A percentile compares a stretch with the other conserved stretches of the same genome.
phyloP scores from a whole-genome alignment of 331 rosid species.

The Quercus phellos region DNA sequence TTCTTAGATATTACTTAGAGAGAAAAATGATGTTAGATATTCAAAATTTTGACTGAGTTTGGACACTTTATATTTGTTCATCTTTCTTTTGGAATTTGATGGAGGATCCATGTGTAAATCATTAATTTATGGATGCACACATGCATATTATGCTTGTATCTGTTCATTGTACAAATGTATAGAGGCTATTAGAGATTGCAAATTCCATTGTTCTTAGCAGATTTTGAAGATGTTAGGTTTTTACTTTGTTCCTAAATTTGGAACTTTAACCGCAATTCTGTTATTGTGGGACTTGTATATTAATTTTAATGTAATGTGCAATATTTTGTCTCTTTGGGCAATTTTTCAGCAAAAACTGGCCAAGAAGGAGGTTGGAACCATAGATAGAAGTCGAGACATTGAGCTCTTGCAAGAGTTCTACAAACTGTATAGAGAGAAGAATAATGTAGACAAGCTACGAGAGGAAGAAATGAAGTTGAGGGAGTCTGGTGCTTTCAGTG shows the following conservation, averaged over 20 bases:
- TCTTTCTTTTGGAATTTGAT: neutral
- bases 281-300: neutral
- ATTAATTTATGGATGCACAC: neutral
- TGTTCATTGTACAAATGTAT: neutral
- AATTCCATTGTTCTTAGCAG: neutral
- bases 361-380: slow-evolving; percentile 68
- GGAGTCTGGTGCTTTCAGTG: slow-evolving; percentile 83
- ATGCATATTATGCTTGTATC: neutral
- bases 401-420: slow-evolving; percentile 78
- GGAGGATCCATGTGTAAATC: neutral
- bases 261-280: neutral
- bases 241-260: neutral
- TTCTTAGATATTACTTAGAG: neutral
- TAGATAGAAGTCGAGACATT: slow-evolving; percentile 87
- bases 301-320: slow-evolving; percentile 6
- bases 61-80: neutral
- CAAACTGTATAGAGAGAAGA: slow-evolving; percentile 62
- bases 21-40: neutral
- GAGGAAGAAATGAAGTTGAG: slow-evolving; percentile 83
- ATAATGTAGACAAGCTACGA: slow-evolving; percentile 67
- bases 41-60: neutral
- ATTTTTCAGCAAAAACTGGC: slow-evolving; percentile 85
- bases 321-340: slow-evolving; percentile 18
- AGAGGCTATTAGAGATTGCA: neutral
- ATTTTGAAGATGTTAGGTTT: neutral